These are phyloP conservation scores for Mycosphaerella sp. DNA, from an alignment of 2,329 filamentous ascomycete species.

Conservation along the genomic window DNA sequence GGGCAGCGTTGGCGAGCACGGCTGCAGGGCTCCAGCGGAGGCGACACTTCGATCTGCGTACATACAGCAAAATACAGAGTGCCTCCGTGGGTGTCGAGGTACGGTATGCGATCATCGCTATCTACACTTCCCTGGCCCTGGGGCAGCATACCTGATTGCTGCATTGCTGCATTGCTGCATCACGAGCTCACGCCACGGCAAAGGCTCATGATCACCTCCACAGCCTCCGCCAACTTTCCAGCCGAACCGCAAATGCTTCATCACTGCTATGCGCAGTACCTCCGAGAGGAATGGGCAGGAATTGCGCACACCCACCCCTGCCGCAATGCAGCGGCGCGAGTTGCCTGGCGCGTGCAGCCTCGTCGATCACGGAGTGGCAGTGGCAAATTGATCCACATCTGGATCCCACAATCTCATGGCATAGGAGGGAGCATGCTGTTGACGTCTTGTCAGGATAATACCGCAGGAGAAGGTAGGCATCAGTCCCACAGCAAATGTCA, in stretches of 20 bases:
- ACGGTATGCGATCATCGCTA: too few species aligned
- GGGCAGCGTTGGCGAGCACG: too few species aligned
- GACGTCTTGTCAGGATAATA: neutral
- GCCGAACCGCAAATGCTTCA: neutral
- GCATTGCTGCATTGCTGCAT: neutral
- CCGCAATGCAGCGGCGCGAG: neutral
- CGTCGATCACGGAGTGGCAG: neutral
- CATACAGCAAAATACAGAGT: too few species aligned
- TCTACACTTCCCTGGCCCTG: too few species aligned
- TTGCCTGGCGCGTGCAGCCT: neutral
- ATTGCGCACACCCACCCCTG: neutral
- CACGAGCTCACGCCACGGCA: neutral
- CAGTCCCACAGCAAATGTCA: too few species aligned
- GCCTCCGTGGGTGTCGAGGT: too few species aligned
- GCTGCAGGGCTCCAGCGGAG: too few species aligned
- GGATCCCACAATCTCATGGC: neutral
- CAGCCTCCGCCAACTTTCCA: neutral
- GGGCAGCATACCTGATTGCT: neutral
- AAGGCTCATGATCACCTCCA: neutral
- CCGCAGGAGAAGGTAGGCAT: too few species aligned
- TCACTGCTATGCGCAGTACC: neutral
- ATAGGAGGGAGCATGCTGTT: neutral
- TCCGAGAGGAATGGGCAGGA: neutral
- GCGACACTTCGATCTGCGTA: too few species aligned
- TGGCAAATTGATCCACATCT: neutral